Evolutionary conservation across 2,329 filamentous ascomycete species (phyloP), one percentile per base, ranked within the genome.

Genomic region (Neoascochyta sp.): DNA sequence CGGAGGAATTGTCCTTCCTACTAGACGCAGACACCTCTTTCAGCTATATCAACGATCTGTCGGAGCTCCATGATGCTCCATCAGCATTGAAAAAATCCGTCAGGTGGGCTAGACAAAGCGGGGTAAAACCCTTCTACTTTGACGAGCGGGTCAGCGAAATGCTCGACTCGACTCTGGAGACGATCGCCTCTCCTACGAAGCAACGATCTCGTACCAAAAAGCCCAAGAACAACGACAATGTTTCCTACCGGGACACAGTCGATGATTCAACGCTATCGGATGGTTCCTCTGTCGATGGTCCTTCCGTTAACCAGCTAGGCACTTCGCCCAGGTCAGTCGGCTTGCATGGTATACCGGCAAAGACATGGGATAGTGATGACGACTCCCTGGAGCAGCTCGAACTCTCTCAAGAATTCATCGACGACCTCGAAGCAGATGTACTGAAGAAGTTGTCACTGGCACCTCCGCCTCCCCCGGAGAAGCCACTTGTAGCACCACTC

Each of bases 101-200:
- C 7, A 36, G 32, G 20, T 52, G 42, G 43, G 28, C 38, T 25
- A 20, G 28, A 5, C 22, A 43, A 16, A 31, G 39, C 13, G 30
- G 22, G 17, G 26, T 34, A 6, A 52, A 45, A 23, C 18, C 37
- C 6, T 52, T 47, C 22, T 52, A 41, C 21, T 27, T 29, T 16
- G 49, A 54, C 7, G 41, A 43, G n/a, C 35, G 27, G 11, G 40
- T 52, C 16, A 37, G 32, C 34, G 45, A 52, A 16, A 50, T 52
- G 46, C 40, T 46, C 9, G 49, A 52, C 16, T 43, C 46, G 6
- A 48, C 43, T 1, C 32, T 54, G 10, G 41, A 51, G 16, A 31
- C 39, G 1, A 45, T 52, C 22, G 23, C 28, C 6, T 46, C 34
- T 4, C 32, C 32, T 7, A 11, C n/a, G n/a, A n/a, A n/a, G n/a